A percentile compares a stretch with the other conserved stretches of the same genome.
phyloP scores from a whole-genome alignment of 148 eudicot species.

The Tetragonia tetragonoides region DNA sequence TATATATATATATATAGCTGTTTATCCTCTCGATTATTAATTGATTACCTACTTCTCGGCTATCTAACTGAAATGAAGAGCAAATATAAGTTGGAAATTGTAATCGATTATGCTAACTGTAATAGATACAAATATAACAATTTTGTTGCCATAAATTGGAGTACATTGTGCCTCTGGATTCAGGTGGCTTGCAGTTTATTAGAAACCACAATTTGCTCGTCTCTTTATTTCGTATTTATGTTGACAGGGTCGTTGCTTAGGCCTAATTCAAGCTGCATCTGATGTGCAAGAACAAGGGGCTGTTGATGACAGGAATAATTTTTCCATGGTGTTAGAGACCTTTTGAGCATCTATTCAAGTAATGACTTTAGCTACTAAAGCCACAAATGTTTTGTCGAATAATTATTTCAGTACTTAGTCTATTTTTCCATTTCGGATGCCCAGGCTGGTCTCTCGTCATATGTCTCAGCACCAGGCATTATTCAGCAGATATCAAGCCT shows the following conservation, averaged over 20 bases:
- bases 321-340: conserved; percentile 97
- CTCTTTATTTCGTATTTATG: conserved; percentile 9
- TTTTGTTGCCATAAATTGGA: background rate
- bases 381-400: background rate
- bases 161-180: background rate
- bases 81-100: background rate
- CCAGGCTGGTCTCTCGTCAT: conserved; percentile 76
- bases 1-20: too few species aligned
- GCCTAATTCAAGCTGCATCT: conserved; percentile 80
- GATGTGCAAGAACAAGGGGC: conserved; percentile 99
- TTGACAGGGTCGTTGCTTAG: conserved; percentile 66
- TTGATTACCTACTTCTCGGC: background rate
- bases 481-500: conserved; percentile 90
- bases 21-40: too few species aligned
- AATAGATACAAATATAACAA: too few species aligned
- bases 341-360: conserved; percentile 94
- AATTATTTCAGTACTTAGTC: conserved; percentile 6
- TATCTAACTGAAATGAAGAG: background rate
- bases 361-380: conserved; percentile 23
- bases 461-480: conserved; percentile 93
- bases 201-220: background rate
- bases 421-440: conserved; percentile 54
- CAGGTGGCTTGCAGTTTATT: background rate
- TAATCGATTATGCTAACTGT: too few species aligned
- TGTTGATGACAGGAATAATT: conserved; percentile 91